Evolutionary conservation across 1,139 yeast species (phyloP).

Genomic region (Geotrichum aggregatum): DNA sequence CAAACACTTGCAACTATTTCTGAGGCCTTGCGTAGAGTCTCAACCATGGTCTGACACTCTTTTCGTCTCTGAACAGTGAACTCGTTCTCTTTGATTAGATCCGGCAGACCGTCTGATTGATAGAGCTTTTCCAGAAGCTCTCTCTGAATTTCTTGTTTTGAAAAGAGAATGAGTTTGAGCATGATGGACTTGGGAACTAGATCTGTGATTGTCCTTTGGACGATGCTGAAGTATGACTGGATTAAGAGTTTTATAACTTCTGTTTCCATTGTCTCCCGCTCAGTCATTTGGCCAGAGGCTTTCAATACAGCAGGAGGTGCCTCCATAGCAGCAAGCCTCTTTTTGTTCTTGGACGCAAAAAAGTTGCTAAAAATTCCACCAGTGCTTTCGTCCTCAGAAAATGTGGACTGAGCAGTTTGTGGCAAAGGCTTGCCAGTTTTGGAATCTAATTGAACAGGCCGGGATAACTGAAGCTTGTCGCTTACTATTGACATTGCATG

Average conservation of each 20-base stretch:
- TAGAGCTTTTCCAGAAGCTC: conserved; percentile 85
- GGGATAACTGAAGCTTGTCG: conserved; percentile 77
- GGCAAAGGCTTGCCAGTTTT: conserved; percentile 70
- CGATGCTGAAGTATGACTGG: conserved; percentile 83
- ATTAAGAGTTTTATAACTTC: conserved; percentile 92
- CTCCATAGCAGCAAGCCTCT: conserved; percentile 91
- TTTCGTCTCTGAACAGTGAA: conserved; percentile 88
- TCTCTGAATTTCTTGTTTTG: conserved; percentile 87
- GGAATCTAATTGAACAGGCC: conserved; percentile 82
- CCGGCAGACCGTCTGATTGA: conserved; percentile 70
- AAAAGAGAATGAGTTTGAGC: conserved; percentile 68
- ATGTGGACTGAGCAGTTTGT: conserved; percentile 15
- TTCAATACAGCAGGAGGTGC: conserved; percentile 93
- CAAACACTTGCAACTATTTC: conserved; percentile 66
- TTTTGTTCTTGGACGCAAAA: conserved; percentile 87
- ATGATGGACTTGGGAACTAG: conserved; percentile 91
- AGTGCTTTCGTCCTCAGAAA: conserved; percentile 28
- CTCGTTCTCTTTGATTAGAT: conserved; percentile 87
- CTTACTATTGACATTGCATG: conserved; percentile 94
- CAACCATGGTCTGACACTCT: conserved; percentile 93
- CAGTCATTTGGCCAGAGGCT: conserved; percentile 95
- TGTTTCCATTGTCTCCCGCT: conserved; percentile 92
- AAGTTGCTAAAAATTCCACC: conserved; percentile 93
- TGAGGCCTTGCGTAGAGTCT: conserved; percentile 81
- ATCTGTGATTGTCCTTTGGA: conserved; percentile 89